Percentiles rank a stretch among this genome's conserved stretches.
Evolutionary conservation across 192 early-diverging fungal species (phyloP).

Genomic region (Umbelopsis sp.): DNA sequence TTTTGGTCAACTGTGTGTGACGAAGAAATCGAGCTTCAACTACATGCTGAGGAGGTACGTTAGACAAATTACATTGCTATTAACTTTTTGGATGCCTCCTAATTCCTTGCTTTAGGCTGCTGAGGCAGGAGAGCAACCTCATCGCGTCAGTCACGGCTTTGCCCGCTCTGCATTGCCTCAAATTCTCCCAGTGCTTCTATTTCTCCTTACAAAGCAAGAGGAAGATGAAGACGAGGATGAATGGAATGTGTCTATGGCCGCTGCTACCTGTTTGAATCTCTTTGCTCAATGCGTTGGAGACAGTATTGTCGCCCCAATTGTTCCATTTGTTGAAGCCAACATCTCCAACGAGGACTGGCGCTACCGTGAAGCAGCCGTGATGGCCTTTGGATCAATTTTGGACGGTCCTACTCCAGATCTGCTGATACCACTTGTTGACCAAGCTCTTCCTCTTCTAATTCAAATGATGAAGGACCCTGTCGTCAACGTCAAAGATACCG

Average conservation of each 20-base stretch:
- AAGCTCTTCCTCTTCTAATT: slow-evolving; percentile 88
- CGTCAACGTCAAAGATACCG: slow-evolving; percentile 93
- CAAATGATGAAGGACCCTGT: slow-evolving; percentile 86
- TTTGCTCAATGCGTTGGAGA: slow-evolving; percentile 85
- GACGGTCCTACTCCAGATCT: slow-evolving; percentile 80
- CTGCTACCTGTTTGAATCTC: slow-evolving; percentile 90
- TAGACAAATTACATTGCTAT: not conserved
- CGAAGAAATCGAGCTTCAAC: slow-evolving; percentile 79
- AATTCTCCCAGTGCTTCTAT: slow-evolving; percentile 84
- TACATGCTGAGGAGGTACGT: slow-evolving; percentile 56
- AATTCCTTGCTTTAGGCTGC: slow-evolving; percentile 35
- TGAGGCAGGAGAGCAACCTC: slow-evolving; percentile 50
- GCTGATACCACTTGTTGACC: slow-evolving; percentile 70
- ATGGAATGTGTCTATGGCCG: slow-evolving; percentile 98
- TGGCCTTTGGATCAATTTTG: slow-evolving; percentile 98
- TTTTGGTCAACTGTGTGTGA: slow-evolving; percentile 99
- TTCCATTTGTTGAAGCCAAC: slow-evolving; percentile 89
- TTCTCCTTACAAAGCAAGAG: slow-evolving; percentile 92
- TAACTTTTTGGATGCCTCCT: not conserved
- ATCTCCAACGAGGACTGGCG: slow-evolving; percentile 89
- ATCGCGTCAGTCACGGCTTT: slow-evolving; percentile 70
- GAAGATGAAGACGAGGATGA: slow-evolving; percentile 99
- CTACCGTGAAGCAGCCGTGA: slow-evolving; percentile 93
- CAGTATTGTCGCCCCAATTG: slow-evolving; percentile 77
- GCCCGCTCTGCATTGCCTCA: slow-evolving; percentile 76